Percentiles rank a stretch among this genome's conserved stretches.
phyloP scores from a whole-genome alignment of 1,284 basidiomycete species.

The Sutorius eximius region DNA sequence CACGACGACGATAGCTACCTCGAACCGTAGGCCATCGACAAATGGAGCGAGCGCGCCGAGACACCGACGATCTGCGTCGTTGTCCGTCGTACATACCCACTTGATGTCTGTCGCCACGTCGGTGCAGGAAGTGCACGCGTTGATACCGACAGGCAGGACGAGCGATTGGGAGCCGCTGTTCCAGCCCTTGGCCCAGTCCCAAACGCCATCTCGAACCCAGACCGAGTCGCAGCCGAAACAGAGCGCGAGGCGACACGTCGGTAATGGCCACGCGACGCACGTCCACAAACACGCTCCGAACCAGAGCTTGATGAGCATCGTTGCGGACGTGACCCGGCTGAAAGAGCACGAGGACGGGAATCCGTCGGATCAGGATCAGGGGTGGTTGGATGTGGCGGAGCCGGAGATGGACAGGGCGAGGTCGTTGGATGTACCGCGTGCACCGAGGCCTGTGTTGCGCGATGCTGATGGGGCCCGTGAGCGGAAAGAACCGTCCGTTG shows the following conservation, averaged over 20 bases:
- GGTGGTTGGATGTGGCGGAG: not conserved
- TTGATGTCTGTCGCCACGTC: not conserved
- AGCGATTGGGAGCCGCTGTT: slow-evolving; percentile 10
- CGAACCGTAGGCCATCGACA: not conserved
- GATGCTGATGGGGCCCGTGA: slow-evolving; percentile 11
- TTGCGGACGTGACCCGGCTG: slow-evolving; percentile 55
- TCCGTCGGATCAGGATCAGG: not conserved
- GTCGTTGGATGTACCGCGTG: slow-evolving; percentile 37
- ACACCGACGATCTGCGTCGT: slow-evolving; percentile 22
- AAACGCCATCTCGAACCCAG: not conserved
- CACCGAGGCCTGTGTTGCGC: slow-evolving; percentile 42
- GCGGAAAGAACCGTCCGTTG: not conserved
- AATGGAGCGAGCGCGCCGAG: not conserved
- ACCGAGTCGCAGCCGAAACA: slow-evolving; percentile 6
- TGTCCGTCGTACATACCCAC: slow-evolving; percentile 8
- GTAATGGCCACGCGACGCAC: slow-evolving; percentile 8
- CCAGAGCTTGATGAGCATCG: slow-evolving; percentile 63
- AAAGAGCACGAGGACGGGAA: slow-evolving; percentile 30
- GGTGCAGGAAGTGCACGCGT: not conserved
- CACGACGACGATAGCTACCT: slow-evolving; percentile 3
- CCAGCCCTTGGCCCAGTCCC: not conserved
- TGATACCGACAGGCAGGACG: not conserved
- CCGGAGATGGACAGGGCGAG: slow-evolving; percentile 5
- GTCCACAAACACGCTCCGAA: slow-evolving; percentile 10
- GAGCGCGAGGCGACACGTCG: not conserved